Percentiles rank a stretch among this genome's conserved stretches.
phyloP scores from a whole-genome alignment of 2,329 filamentous ascomycete genomes.

The Monilinia aucupariae region DNA sequence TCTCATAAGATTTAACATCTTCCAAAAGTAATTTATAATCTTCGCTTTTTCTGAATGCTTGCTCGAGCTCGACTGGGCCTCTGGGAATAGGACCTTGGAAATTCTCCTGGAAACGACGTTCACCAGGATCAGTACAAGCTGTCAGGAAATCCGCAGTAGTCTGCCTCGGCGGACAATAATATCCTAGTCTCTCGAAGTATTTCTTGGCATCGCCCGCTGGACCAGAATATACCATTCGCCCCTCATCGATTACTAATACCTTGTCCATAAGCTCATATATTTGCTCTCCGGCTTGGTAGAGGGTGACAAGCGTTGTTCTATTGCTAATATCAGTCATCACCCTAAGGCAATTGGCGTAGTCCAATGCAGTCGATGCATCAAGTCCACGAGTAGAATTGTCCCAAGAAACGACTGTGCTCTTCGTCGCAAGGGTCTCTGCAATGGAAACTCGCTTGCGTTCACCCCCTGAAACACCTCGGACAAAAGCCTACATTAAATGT shows the following conservation, averaged over 20 bases:
- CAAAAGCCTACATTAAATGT: conserved; percentile 36
- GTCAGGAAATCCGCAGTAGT: conserved; percentile 77
- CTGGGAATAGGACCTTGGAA: conserved; percentile 54
- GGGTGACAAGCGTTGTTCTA: conserved; percentile 61
- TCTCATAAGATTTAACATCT: conserved; percentile 58
- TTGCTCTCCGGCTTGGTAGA: conserved; percentile 65
- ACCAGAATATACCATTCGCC: conserved; percentile 62
- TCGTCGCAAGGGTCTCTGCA: conserved; percentile 69
- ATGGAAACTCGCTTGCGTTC: conserved; percentile 78
- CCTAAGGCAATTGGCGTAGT: conserved; percentile 65
- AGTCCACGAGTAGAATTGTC: conserved; percentile 78
- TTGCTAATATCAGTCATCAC: conserved; percentile 73
- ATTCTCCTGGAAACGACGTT: conserved; percentile 60
- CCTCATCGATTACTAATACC: conserved; percentile 69
- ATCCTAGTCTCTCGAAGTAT: conserved; percentile 63
- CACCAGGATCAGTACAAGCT: conserved; percentile 66
- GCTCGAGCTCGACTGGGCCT: conserved; percentile 56
- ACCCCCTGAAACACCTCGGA: conserved; percentile 71
- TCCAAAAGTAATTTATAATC: conserved; percentile 54
- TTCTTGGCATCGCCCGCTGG: conserved; percentile 55
- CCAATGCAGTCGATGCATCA: conserved; percentile 71
- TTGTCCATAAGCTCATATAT: conserved; percentile 75
- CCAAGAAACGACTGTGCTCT: conserved; percentile 69
- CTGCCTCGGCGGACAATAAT: conserved; percentile 47
- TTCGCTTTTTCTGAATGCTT: conserved; percentile 58